Evolutionary conservation across 345 rosid species (phyloP).

Genomic region (Eucalyptus erythrocorys): DNA sequence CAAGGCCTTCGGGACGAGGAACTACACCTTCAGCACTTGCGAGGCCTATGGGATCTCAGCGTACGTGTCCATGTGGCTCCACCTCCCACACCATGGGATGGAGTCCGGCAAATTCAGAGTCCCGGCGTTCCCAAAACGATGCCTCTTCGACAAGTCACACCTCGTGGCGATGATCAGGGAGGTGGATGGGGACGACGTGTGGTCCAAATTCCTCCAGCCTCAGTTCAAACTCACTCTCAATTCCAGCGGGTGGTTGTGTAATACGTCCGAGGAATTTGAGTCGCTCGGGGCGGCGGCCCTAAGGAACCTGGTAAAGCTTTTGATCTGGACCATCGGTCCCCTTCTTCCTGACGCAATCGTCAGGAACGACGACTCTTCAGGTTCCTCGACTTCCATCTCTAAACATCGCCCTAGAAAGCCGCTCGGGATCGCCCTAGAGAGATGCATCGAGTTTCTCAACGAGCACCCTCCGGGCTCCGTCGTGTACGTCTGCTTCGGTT

Average conservation of each 20-base stretch:
- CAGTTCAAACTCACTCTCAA: conserved; percentile 7
- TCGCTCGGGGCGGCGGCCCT: conserved; percentile 10
- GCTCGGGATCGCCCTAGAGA: conserved; percentile 14
- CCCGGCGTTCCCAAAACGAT: conserved; percentile 35
- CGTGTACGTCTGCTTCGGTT: conserved; percentile 37
- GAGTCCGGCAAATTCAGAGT: conserved; percentile 15
- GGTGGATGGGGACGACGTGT: conserved; percentile 24
- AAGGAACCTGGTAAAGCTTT: conserved; percentile 7
- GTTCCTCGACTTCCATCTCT: neutral
- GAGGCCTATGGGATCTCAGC: conserved; percentile 33
- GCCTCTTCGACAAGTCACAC: conserved; percentile 22
- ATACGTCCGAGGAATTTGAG: conserved; percentile 30
- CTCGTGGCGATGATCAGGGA: conserved; percentile 8
- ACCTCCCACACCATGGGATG: conserved; percentile 23
- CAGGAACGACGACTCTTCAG: neutral
- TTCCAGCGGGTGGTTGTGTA: conserved; percentile 25
- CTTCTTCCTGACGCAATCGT: conserved; percentile 9
- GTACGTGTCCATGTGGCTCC: conserved; percentile 25
- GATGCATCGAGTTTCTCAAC: conserved; percentile 27
- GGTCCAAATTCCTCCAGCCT: conserved; percentile 29
- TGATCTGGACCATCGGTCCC: conserved; percentile 35
- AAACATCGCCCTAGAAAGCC: conserved; percentile 1
- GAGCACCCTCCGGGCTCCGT: conserved; percentile 12
- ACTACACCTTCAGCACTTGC: conserved; percentile 11
- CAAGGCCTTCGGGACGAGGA: conserved; percentile 1